Base-by-base conservation (phyloP, 2,329 filamentous ascomycete species). In the Pezicula neosporulosa region DNA sequence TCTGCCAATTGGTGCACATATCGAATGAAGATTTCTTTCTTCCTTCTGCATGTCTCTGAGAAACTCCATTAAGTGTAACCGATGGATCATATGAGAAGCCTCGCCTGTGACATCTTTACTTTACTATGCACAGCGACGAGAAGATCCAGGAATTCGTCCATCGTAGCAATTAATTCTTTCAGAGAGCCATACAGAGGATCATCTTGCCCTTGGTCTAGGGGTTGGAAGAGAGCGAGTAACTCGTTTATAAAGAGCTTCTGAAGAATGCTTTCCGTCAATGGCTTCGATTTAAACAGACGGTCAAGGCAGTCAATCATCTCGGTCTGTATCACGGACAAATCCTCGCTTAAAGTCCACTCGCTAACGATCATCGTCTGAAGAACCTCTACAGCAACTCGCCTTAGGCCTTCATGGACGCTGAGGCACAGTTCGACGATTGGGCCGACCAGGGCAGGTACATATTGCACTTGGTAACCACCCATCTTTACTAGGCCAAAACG, bases 321-420 rank as follows among this genome's bases (percentile, higher is more conserved):
- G 2, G 91, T 94, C 69, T 97, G 92, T 47, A 99, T 89, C 44
- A 94, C 85, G 2, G 87, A 87, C 44, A 99, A 73, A 66, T 97
- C 93, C 66, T 96, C 89, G 66, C 91, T 97, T 57, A 99, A 72
- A 15, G 91, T 92, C 94, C 94, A 99, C 70, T 99, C 94, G 71
- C 92, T 96, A 59, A 97, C 86, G 63, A 99, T 96, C 94, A 99
- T 99, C 3, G 91, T 96, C 68, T 96, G 91, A 55, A 99, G 72
- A 18, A 99, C 89, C 67, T 96, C 89, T 28, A 97, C 91, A 1
- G 93, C 94, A 69, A 96, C 94, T 56, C 83, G 84, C 54, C 94
- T 83, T 51, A 99, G 75, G 3, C 92, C 92, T 67, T 96, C 90
- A 60, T 99, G 94, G 4, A 97, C 91, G 65, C 93, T 97, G 50